Percentiles rank a stretch among this genome's conserved stretches.
Evolutionary conservation across 495 filamentous ascomycete genomes (phyloP).

Genomic region (Astrothelium macrocarpum): DNA sequence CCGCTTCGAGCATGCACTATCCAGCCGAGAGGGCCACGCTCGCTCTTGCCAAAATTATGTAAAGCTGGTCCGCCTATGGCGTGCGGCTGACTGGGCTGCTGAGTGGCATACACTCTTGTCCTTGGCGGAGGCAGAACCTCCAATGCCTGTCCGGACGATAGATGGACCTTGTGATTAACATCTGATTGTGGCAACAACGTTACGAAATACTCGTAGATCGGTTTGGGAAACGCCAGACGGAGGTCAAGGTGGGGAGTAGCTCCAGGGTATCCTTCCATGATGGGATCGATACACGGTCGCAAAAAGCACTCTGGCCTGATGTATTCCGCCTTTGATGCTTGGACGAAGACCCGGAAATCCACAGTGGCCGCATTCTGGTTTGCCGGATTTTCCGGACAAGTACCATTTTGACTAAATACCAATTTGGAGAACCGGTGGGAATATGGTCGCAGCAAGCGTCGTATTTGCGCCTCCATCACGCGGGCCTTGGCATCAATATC

Average conservation of each 20-base stretch:
- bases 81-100: constrained; percentile 21
- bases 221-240: constrained; percentile 27
- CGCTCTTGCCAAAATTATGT: constrained; percentile 14
- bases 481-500: constrained; percentile 28
- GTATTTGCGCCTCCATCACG: constrained; percentile 24
- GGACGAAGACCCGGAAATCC: constrained; percentile 25
- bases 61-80: background rate
- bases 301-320: constrained; percentile 30
- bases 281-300: constrained; percentile 31
- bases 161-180: constrained; percentile 26
- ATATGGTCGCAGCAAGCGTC: constrained; percentile 15
- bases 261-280: constrained; percentile 33
- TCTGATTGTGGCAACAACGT: constrained; percentile 28
- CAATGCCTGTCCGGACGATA: constrained; percentile 19
- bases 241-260: constrained; percentile 33
- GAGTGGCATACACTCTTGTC: constrained; percentile 18
- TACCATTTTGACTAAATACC: constrained; percentile 19
- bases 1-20: constrained; percentile 24
- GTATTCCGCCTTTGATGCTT: constrained; percentile 21
- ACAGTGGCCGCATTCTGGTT: constrained; percentile 25
- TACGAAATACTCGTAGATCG: constrained; percentile 31
- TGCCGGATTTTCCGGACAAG: constrained; percentile 9
- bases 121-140: constrained; percentile 23
- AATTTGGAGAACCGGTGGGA: constrained; percentile 17
- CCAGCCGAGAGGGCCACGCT: constrained; percentile 21